phyloP scores from a whole-genome alignment of 192 early-diverging fungal species.

The Backusella morwellensis region DNA sequence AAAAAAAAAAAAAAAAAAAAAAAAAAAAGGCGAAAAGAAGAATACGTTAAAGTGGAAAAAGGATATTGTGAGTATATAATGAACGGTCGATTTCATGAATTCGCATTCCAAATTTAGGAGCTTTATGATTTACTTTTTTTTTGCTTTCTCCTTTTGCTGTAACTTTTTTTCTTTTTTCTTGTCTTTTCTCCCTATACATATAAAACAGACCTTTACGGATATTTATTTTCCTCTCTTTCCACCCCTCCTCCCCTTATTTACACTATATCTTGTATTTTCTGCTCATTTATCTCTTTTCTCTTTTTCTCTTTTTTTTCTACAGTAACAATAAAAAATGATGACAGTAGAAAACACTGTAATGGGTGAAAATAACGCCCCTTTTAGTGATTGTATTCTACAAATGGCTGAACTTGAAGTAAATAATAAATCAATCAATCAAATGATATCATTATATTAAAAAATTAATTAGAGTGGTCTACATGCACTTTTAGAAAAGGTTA shows the following conservation, averaged over 20 bases:
- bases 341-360: conserved; percentile 8
- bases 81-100: conserved; percentile 1
- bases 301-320: neutral
- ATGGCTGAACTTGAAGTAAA: conserved; percentile 13
- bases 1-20: neutral
- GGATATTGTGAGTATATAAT: neutral
- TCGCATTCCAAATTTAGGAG: conserved; percentile 5
- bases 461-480: conserved; percentile 60
- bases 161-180: neutral
- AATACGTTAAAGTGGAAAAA: neutral
- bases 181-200: neutral
- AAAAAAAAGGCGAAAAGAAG: neutral
- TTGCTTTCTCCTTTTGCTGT: neutral
- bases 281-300: neutral
- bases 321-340: conserved; percentile 1
- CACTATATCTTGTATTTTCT: neutral
- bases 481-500: conserved; percentile 67
- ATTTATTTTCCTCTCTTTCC: neutral
- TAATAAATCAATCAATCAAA: neutral
- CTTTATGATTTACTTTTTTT: neutral
- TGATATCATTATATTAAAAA: neutral
- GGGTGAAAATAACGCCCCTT: neutral
- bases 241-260: neutral
- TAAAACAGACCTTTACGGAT: neutral
- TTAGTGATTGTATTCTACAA: conserved; percentile 8